A percentile compares a stretch with the other conserved stretches of the same genome.
Conservation (phyloP, 1,284 basidiomycete genomes). For the Ceratobasidium sp. region DNA sequence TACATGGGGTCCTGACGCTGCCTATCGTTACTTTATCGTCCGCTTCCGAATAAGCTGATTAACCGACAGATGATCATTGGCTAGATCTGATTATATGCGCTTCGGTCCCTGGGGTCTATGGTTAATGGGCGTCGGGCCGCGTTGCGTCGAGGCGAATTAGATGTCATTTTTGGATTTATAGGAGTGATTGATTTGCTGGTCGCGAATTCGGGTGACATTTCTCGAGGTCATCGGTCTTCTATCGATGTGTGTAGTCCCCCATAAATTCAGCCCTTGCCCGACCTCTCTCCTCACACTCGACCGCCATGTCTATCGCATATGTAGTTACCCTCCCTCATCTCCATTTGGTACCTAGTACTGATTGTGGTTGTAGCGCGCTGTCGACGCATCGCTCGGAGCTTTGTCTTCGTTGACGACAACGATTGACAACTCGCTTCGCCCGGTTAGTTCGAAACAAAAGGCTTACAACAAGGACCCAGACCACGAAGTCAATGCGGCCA, state of each 20-base stretch:
- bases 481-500: slow-evolving; percentile 33
- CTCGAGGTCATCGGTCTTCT: neutral
- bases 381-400: slow-evolving; percentile 16
- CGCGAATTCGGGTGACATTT: slow-evolving; percentile 6
- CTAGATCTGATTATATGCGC: neutral
- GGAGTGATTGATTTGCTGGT: slow-evolving; percentile 9
- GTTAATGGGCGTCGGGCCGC: neutral
- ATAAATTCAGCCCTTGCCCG: neutral
- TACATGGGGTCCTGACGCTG: neutral
- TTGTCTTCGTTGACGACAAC: slow-evolving; percentile 9
- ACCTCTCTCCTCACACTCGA: neutral
- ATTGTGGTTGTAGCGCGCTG: slow-evolving; percentile 5
- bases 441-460: slow-evolving; percentile 4
- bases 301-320: slow-evolving; percentile 17
- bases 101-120: neutral
- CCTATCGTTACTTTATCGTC: neutral
- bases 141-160: slow-evolving; percentile 5
- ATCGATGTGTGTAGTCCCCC: neutral
- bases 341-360: neutral
- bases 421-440: slow-evolving; percentile 29
- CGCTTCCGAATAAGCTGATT: neutral
- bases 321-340: neutral
- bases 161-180: neutral
- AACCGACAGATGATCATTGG: slow-evolving; percentile 14
- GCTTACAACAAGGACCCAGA: slow-evolving; percentile 17